These are phyloP conservation scores for Fomitopsis pinicola DNA, from an alignment of 1,284 basidiomycete species.

Conservation along the genomic window DNA sequence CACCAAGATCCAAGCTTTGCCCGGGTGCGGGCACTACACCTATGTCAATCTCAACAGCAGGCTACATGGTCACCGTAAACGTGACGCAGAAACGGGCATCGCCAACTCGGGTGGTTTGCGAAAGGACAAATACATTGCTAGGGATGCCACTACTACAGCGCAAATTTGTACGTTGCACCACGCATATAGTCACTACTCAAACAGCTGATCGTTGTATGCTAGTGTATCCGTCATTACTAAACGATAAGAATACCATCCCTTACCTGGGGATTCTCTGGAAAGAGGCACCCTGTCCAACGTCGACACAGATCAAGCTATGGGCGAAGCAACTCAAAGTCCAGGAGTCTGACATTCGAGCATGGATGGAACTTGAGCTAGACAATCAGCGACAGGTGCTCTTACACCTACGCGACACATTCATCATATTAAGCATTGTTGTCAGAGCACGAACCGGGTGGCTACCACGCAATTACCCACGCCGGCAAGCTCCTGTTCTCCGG, in stretches of 20 bases:
- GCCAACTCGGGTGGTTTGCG: neutral
- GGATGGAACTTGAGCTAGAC: neutral
- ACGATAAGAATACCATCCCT: neutral
- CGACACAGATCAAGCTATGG: neutral
- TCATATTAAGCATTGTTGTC: neutral
- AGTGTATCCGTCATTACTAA: conserved; percentile 8
- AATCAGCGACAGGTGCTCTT: neutral
- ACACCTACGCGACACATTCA: neutral
- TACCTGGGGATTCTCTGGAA: neutral
- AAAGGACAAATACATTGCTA: neutral
- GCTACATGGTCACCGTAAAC: neutral
- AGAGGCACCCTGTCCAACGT: neutral
- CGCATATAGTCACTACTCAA: neutral
- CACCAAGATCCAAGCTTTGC: neutral
- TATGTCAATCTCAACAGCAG: neutral
- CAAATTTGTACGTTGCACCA: neutral
- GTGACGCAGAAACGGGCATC: neutral
- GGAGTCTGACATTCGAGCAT: neutral
- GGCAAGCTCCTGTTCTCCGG: conserved; percentile 7
- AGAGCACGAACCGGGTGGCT: neutral
- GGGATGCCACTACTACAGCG: neutral
- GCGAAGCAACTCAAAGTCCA: neutral
- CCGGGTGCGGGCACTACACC: conserved; percentile 5
- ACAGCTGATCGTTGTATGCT: neutral
- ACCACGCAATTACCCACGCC: conserved; percentile 7